Conservation (phyloP, 225 moss, liverwort and hornwort species). For the Neckera pumila region DNA sequence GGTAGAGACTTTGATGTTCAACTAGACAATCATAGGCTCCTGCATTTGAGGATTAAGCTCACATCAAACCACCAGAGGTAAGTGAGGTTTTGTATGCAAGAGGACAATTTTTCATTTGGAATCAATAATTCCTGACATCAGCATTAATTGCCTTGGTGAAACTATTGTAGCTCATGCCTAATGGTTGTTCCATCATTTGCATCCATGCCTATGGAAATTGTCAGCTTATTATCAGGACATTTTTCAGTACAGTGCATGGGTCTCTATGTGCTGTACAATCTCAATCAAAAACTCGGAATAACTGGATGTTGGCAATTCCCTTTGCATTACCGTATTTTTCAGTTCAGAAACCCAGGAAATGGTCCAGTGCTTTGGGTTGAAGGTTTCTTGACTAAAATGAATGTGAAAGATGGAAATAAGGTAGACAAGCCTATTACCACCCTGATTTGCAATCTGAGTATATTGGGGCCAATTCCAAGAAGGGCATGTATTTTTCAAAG, state of each 20-base stretch:
- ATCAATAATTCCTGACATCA: not conserved
- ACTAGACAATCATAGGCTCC: not conserved
- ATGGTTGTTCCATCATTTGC: not conserved
- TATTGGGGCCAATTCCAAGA: too few relatives aligned
- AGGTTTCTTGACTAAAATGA: not conserved
- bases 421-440: too few relatives aligned
- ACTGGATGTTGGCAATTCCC: too few relatives aligned
- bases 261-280: not conserved
- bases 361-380: not conserved
- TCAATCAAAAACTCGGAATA: not conserved
- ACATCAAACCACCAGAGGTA: not conserved
- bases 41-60: not conserved
- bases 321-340: too few relatives aligned
- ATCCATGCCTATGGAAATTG: not conserved
- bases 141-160: not conserved
- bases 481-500: too few relatives aligned
- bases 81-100: not conserved
- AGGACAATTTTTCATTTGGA: not conserved
- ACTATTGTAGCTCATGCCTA: not conserved
- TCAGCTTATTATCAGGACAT: not conserved
- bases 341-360: not conserved
- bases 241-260: not conserved
- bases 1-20: accelerated
- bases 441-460: too few relatives aligned
- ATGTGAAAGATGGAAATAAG: not conserved